phyloP scores from a whole-genome alignment of 192 early-diverging fungal genomes.

The Umbelopsis vinacea region DNA sequence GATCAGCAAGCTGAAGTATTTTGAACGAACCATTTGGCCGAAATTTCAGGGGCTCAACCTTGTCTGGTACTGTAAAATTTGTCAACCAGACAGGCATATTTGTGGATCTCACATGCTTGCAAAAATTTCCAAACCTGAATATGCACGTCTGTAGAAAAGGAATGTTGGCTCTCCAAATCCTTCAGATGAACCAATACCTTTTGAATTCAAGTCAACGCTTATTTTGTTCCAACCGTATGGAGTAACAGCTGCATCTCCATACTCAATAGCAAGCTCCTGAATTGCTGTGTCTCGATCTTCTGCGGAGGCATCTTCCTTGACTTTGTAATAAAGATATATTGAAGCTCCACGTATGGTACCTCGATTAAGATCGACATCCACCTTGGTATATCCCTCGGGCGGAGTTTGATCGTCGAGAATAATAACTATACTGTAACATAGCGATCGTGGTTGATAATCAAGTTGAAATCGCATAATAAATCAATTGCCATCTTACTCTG shows the following conservation, averaged over 20 bases:
- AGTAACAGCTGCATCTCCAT: constrained; percentile 10
- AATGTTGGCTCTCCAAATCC: constrained; percentile 31
- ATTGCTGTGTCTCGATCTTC: constrained; percentile 9
- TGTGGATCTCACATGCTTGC: neutral
- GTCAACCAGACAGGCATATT: neutral
- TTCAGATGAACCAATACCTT: constrained; percentile 4
- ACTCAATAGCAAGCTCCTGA: constrained; percentile 29
- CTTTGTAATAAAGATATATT: constrained; percentile 33
- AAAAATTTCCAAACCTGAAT: constrained; percentile 1
- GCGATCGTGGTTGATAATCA: neutral
- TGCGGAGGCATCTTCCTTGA: neutral
- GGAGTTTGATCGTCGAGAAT: constrained; percentile 31
- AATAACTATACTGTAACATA: constrained; percentile 23
- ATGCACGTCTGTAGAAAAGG: constrained; percentile 26
- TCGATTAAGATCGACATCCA: constrained; percentile 29
- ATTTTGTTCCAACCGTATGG: constrained; percentile 35
- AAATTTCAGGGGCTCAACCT: constrained; percentile 34
- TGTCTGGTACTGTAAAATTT: neutral
- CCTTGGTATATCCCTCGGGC: constrained; percentile 31
- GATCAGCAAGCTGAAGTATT: constrained; percentile 52
- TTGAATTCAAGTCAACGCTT: constrained; percentile 30
- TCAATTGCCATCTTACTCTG: constrained; percentile 28
- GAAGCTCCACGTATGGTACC: constrained; percentile 31
- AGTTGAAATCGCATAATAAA: neutral
- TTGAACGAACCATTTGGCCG: constrained; percentile 47